Percentiles rank a stretch among this genome's conserved stretches.
phyloP scores from a whole-genome alignment of 2,329 filamentous ascomycete genomes.

The Fusarium musae region DNA sequence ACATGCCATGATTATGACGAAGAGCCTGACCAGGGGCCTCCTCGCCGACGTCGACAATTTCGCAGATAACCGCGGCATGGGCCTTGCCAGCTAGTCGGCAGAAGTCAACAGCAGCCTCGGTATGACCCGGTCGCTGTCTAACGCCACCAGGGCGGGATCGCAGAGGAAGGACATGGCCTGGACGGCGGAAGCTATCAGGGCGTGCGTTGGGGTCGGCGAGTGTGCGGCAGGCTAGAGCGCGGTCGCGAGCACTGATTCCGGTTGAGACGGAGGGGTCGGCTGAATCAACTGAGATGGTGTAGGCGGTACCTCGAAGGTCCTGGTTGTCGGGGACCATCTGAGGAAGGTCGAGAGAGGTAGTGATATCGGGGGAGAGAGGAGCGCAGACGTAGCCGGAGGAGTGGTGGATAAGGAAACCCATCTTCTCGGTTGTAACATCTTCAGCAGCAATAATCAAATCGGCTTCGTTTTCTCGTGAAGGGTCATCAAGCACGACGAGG shows the following conservation, averaged over 20 bases:
- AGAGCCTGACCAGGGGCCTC: slow-evolving; percentile 75
- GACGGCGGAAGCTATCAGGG: slow-evolving; percentile 75
- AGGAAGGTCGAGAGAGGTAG: slow-evolving; percentile 78
- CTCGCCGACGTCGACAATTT: slow-evolving; percentile 88
- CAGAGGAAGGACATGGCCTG: slow-evolving; percentile 91
- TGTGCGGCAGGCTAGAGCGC: slow-evolving; percentile 80
- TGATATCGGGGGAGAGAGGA: slow-evolving; percentile 77
- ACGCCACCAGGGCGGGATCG: slow-evolving; percentile 84
- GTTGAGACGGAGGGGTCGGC: slow-evolving; percentile 79
- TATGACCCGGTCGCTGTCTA: slow-evolving; percentile 83
- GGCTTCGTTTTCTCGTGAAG: slow-evolving; percentile 95
- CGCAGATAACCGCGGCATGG: slow-evolving; percentile 85
- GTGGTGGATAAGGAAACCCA: slow-evolving; percentile 95
- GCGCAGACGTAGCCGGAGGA: slow-evolving; percentile 92
- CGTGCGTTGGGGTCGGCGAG: slow-evolving; percentile 75
- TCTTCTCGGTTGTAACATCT: slow-evolving; percentile 85
- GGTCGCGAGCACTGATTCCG: slow-evolving; percentile 90
- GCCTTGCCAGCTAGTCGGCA: slow-evolving; percentile 84
- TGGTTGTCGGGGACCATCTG: slow-evolving; percentile 84
- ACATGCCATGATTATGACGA: slow-evolving; percentile 81
- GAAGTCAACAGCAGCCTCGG: slow-evolving; percentile 92
- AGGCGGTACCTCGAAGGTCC: slow-evolving; percentile 91
- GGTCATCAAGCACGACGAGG: slow-evolving; percentile 93
- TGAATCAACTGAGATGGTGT: slow-evolving; percentile 90
- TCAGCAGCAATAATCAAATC: slow-evolving; percentile 95